These are phyloP conservation scores for Xylariaceae sp. DNA, from an alignment of 2,329 filamentous ascomycete genomes.

Conservation along the genomic window DNA sequence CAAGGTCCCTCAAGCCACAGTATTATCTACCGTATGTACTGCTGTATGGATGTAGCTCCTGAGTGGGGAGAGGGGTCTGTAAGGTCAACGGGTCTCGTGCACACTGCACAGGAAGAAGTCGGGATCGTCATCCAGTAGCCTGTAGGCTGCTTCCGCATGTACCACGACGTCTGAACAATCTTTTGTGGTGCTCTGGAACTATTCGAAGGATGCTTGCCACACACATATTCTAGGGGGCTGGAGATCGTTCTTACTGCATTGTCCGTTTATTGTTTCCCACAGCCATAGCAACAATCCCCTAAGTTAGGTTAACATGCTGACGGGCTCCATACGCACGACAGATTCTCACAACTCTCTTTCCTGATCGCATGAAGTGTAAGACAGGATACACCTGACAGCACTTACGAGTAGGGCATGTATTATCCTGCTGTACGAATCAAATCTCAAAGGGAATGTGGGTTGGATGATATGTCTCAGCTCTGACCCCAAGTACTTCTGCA, in stretches of 20 bases:
- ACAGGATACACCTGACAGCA: too few relatives aligned
- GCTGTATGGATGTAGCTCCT: too few relatives aligned
- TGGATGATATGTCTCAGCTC: neutral
- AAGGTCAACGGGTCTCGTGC: too few relatives aligned
- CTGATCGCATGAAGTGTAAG: too few relatives aligned
- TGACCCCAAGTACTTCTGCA: neutral
- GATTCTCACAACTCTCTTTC: too few relatives aligned
- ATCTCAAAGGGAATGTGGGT: neutral
- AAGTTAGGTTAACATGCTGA: neutral
- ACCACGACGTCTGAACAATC: too few relatives aligned
- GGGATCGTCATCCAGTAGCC: conserved; percentile 3
- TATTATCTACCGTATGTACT: too few relatives aligned
- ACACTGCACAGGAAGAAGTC: conserved; percentile 2
- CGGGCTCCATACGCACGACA: too few relatives aligned
- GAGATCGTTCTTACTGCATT: conserved; percentile 8
- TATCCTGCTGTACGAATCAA: neutral
- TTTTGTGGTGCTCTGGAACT: conserved; percentile 7
- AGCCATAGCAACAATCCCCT: too few relatives aligned
- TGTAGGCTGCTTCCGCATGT: neutral
- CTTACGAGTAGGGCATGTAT: neutral
- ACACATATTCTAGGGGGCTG: conserved; percentile 3
- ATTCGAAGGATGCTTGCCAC: conserved; percentile 8
- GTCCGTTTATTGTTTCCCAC: too few relatives aligned
- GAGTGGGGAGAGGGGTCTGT: too few relatives aligned
- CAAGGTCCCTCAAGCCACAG: too few relatives aligned